Conservation (phyloP, 495 filamentous ascomycete genomes). For the Neurospora sp. region DNA sequence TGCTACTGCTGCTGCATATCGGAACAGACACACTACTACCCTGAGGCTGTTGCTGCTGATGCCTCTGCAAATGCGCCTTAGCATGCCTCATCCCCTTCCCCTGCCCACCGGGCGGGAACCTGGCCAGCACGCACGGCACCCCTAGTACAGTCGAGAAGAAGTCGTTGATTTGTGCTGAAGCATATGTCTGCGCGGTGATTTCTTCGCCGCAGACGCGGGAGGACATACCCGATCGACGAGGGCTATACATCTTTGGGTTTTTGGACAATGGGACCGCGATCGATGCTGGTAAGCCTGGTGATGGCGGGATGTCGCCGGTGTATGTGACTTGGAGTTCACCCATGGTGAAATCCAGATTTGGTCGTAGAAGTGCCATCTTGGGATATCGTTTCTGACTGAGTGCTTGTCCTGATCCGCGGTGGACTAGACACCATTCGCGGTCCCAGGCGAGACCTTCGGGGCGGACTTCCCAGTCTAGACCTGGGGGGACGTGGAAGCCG, state of each 20-base stretch:
- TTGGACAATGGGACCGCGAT: conserved; percentile 53
- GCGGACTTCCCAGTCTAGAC: conserved; percentile 59
- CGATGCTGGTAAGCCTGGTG: too few relatives aligned
- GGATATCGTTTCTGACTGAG: conserved; percentile 78
- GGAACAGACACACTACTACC: too few relatives aligned
- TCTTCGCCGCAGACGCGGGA: conserved; percentile 74
- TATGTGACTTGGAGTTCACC: conserved; percentile 43
- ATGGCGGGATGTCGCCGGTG: conserved; percentile 23
- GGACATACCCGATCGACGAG: conserved; percentile 8
- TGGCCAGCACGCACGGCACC: conserved; percentile 68
- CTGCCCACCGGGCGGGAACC: conserved; percentile 57
- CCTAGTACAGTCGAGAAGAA: conserved; percentile 68
- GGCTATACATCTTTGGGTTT: conserved; percentile 39
- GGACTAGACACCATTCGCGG: conserved; percentile 85
- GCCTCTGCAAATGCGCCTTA: conserved; percentile 51
- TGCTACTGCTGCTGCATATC: too few relatives aligned
- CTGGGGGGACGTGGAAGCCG: conserved; percentile 58
- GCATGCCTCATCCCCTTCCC: conserved; percentile 48
- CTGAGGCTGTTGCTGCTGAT: too few relatives aligned
- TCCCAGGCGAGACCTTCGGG: conserved; percentile 82
- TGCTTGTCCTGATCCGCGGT: conserved; percentile 66
- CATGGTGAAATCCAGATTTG: conserved; percentile 52
- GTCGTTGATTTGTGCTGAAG: conserved; percentile 46
- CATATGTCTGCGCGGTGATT: conserved; percentile 58
- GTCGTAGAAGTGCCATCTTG: conserved; percentile 69